phyloP scores from a whole-genome alignment of 805 yeast genomes.

The Metschnikowia colocasiae region DNA sequence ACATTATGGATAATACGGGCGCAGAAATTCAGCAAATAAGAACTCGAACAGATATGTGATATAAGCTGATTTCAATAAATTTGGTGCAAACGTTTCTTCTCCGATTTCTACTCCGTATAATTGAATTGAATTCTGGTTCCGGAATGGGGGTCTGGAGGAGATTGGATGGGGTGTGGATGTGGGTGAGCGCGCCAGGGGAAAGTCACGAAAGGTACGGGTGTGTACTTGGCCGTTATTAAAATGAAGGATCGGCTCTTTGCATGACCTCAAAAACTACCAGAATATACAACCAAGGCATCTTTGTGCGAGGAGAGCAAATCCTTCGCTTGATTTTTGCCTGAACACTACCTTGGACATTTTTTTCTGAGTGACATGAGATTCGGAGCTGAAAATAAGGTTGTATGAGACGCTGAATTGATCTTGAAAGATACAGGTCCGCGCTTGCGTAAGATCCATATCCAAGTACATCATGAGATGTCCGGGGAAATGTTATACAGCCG shows the following conservation, averaged over 20 bases:
- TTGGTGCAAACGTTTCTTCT: background rate
- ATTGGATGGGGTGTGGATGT: slow-evolving; percentile 5
- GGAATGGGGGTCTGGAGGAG: background rate
- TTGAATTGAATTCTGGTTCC: background rate
- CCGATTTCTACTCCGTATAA: background rate
- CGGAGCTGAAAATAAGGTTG: background rate
- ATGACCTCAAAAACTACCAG: background rate
- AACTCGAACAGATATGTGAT: background rate
- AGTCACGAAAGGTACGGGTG: slow-evolving; percentile 8
- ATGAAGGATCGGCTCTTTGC: background rate
- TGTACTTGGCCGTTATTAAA: slow-evolving; percentile 1
- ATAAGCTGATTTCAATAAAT: background rate
- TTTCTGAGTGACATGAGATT: background rate
- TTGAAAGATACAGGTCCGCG: background rate
- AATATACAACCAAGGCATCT: background rate
- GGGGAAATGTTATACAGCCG: background rate
- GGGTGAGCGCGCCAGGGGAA: slow-evolving; percentile 9
- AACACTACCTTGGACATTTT: background rate
- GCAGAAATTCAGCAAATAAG: background rate
- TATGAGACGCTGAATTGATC: background rate
- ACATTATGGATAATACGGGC: slow-evolving; percentile 6
- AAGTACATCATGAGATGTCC: slow-evolving; percentile 2
- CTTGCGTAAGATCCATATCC: background rate
- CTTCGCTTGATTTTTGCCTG: background rate
- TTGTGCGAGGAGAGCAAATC: background rate